Evolutionary conservation across 1,284 basidiomycete species (phyloP).

Genomic region (Inonotus hispidus): DNA sequence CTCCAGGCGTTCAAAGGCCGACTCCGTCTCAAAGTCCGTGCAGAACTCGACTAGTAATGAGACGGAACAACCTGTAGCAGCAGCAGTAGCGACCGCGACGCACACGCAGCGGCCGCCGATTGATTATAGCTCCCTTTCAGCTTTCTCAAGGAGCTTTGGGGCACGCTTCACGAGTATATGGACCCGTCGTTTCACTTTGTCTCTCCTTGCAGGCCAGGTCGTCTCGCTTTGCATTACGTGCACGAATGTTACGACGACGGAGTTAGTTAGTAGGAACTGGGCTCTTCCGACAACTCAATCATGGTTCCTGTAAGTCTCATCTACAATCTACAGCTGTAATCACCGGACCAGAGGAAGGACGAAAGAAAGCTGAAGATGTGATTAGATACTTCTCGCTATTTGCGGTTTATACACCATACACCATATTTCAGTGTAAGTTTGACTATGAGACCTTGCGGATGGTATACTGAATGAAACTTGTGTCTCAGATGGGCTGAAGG

Average conservation of each 20-base stretch:
- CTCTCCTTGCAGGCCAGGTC: slow-evolving; percentile 71
- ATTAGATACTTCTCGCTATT: slow-evolving; percentile 74
- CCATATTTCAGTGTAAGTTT: slow-evolving; percentile 68
- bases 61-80: background rate
- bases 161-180: slow-evolving; percentile 64
- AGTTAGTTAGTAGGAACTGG: slow-evolving; percentile 67
- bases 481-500: slow-evolving; percentile 65
- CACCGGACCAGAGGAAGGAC: background rate
- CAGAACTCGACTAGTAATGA: background rate
- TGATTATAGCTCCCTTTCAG: slow-evolving; percentile 49
- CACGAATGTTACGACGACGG: slow-evolving; percentile 79
- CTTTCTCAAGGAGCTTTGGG: slow-evolving; percentile 47
- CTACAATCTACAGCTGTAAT: too few species aligned
- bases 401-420: slow-evolving; percentile 76
- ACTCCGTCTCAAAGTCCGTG: slow-evolving; percentile 5
- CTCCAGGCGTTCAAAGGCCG: slow-evolving; percentile 4
- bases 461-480: background rate
- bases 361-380: background rate
- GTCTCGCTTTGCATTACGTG: slow-evolving; percentile 82
- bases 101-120: slow-evolving; percentile 41
- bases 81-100: background rate
- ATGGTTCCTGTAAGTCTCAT: slow-evolving; percentile 62
- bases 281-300: slow-evolving; percentile 74
- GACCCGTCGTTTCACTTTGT: slow-evolving; percentile 64
- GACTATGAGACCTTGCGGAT: background rate